Percentiles rank a stretch among this genome's conserved stretches.
Conservation (phyloP, 192 early-diverging fungal genomes). For the Diversispora epigaea region DNA sequence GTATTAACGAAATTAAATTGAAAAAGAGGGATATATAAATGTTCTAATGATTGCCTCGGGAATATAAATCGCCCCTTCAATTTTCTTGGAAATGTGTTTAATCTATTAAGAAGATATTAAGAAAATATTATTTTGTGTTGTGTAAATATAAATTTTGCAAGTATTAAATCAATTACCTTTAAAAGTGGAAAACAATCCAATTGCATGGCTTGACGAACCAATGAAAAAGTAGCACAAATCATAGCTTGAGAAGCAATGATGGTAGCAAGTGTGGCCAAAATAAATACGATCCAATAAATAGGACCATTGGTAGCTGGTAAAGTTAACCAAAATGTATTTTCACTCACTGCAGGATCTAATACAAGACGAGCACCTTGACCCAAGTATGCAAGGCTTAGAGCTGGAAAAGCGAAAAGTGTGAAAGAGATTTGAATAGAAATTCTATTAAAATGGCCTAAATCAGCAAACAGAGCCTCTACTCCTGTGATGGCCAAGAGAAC, state of each 20-base stretch:
- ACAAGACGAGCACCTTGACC: slow-evolving; percentile 43
- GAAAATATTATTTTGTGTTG: not conserved
- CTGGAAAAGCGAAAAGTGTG: slow-evolving; percentile 47
- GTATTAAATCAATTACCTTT: slow-evolving; percentile 18
- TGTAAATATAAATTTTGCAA: not conserved
- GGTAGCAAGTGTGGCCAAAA: slow-evolving; percentile 54
- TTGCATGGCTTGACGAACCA: slow-evolving; percentile 56
- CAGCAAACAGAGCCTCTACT: slow-evolving; percentile 57
- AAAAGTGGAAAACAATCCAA: slow-evolving; percentile 50
- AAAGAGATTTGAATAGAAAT: slow-evolving; percentile 49
- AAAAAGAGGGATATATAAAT: not conserved
- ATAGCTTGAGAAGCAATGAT: slow-evolving; percentile 61
- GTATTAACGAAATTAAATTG: not conserved
- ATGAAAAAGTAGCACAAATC: slow-evolving; percentile 53
- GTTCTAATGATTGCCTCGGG: slow-evolving; percentile 33
- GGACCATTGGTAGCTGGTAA: not conserved
- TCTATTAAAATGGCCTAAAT: slow-evolving; percentile 56
- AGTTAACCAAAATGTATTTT: slow-evolving; percentile 13
- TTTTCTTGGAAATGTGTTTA: slow-evolving; percentile 41
- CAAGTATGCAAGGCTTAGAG: slow-evolving; percentile 48
- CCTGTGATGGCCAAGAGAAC: slow-evolving; percentile 55
- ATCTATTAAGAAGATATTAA: slow-evolving; percentile 9
- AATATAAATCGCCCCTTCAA: slow-evolving; percentile 49
- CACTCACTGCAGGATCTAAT: not conserved
- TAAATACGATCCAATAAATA: slow-evolving; percentile 45